These are phyloP conservation scores for Gossypium davidsonii DNA, from an alignment of 441 rosid species.

Conservation along the genomic window DNA sequence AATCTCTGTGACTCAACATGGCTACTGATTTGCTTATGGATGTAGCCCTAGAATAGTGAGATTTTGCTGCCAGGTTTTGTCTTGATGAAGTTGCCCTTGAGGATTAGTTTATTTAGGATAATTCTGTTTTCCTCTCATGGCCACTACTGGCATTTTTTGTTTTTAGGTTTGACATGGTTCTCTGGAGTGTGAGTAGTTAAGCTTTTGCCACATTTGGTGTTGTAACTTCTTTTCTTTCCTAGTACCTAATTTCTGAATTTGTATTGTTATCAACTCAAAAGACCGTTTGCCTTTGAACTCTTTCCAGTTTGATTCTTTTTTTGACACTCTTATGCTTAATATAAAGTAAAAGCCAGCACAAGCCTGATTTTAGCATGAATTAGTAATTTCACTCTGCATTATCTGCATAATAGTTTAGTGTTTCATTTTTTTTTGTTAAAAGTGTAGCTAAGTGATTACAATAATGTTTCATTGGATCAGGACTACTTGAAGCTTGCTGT, in stretches of 20 bases:
- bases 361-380: background rate
- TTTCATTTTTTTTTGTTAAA: background rate
- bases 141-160: background rate
- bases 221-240: background rate
- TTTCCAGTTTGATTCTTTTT: background rate
- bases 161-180: constrained; percentile 8
- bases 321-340: background rate
- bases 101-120: background rate
- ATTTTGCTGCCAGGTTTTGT: background rate
- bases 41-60: background rate
- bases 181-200: background rate
- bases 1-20: background rate
- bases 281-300: background rate
- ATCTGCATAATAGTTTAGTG: background rate
- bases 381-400: background rate
- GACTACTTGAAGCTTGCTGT: constrained; percentile 17
- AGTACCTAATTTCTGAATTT: background rate
- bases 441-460: background rate
- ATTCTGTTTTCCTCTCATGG: background rate
- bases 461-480: constrained; percentile 11
- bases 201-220: constrained; percentile 2
- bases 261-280: background rate
- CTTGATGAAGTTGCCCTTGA: background rate
- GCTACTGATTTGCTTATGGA: background rate
- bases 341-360: background rate